Evolutionary conservation across 1,139 yeast genomes (phyloP), one percentile per base, ranked within the genome.

Genomic region (Yarrowia galli): DNA sequence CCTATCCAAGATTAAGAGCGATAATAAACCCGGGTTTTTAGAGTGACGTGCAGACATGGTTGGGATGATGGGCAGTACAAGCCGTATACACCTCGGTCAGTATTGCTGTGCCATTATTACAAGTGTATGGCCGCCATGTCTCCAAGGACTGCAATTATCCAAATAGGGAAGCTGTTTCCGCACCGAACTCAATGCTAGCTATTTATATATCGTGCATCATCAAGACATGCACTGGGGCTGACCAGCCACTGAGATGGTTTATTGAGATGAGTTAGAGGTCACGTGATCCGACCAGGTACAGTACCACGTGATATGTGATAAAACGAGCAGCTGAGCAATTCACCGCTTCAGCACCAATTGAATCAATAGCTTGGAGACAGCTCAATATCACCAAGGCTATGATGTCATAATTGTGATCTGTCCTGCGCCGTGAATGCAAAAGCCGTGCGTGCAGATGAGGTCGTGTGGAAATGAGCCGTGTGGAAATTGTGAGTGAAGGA

Each of bases 111-210:
- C n/a, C n/a, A n/a, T n/a, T n/a, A 28, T 28, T 28, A 9, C 32
- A 28, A 28, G 9, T 28, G n/a, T 28, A 28, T 28, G 5, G 8
- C 32, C 5, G 8, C 5, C 32, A 6, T 9, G 32, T 28, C 9
- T 28, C 32, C 32, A 28, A 6, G 32, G 8, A 28, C 32, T 5
- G 32, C 32, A 28, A 13, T 40, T n/a, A 6, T 20, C 48, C 48
- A 15, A 16, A 43, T 43, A 16, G 16, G 48, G 48, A 43, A 43
- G 48, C 25, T 43, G 25, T 43, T 43, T 20, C 48, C 48, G 48
- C 48, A 5, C 32, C 12, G 13, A 43, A 43, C 48, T 13, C 20
- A 43, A 22, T 42, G 20, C 43, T 1, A 12, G 15, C 46, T 20
- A 42, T 42, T 18, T 18, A 42, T 42, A 42, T 38, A 8, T 3